These are phyloP conservation scores for Meira nashicola DNA, from an alignment of 1,284 basidiomycete genomes.

Conservation along the genomic window DNA sequence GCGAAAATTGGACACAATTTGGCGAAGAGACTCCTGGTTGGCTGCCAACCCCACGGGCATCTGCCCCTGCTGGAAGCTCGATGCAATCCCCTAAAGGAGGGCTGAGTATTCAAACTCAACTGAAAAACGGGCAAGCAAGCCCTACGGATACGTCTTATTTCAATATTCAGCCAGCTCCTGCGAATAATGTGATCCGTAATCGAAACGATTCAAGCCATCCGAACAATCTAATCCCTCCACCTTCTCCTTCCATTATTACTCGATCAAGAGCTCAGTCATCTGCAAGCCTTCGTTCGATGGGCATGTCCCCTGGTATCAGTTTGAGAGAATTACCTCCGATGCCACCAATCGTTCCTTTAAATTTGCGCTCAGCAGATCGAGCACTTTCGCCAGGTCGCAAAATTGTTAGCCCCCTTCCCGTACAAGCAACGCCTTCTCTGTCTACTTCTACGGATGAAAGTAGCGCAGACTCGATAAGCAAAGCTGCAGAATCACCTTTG, in stretches of 20 bases:
- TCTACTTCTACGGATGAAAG: not conserved
- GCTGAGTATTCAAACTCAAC: too few species aligned
- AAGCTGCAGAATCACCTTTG: too few species aligned
- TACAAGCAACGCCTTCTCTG: not conserved
- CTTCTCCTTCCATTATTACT: conserved; percentile 47
- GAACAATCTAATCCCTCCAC: conserved; percentile 24
- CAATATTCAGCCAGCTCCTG: conserved; percentile 17
- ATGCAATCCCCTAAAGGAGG: too few species aligned
- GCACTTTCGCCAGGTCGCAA: not conserved
- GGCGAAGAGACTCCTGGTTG: too few species aligned
- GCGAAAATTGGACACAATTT: conserved; percentile 9
- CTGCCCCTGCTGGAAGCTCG: too few species aligned
- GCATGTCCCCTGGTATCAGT: conserved; percentile 19
- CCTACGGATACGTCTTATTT: conserved; percentile 32
- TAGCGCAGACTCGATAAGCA: too few species aligned
- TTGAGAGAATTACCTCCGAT: conserved; percentile 18
- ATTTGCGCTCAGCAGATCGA: not conserved
- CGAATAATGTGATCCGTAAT: not conserved
- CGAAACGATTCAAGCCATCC: conserved; percentile 8
- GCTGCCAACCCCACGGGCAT: too few species aligned
- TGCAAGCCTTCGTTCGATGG: conserved; percentile 26
- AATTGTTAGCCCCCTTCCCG: not conserved
- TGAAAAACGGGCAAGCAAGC: conserved; percentile 6
- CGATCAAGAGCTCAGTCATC: conserved; percentile 40
- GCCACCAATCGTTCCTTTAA: conserved; percentile 12